Percentiles rank a stretch among this genome's conserved stretches.
Conservation (phyloP, 768 basidiomycete species). For the Tulasnella calospora region DNA sequence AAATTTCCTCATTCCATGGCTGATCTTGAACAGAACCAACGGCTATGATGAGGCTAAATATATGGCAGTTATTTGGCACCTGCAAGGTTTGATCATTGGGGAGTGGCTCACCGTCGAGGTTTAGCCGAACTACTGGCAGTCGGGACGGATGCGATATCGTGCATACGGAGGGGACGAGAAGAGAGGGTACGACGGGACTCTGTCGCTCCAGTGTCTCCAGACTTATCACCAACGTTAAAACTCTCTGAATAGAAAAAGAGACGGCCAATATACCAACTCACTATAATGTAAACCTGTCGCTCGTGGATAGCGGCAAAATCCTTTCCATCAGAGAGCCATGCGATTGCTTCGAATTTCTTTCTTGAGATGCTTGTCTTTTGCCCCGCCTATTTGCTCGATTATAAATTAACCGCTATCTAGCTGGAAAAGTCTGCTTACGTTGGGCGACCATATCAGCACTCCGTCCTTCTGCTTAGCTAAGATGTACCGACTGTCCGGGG, state of each 20-base stretch:
- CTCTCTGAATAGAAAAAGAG: too few species aligned
- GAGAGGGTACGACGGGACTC: not conserved
- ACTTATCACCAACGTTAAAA: not conserved
- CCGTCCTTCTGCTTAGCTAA: constrained; percentile 60
- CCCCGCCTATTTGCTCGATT: constrained; percentile 52
- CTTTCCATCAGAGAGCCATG: constrained; percentile 63
- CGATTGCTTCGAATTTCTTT: constrained; percentile 54
- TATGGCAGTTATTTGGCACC: not conserved
- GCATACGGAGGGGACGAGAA: not conserved
- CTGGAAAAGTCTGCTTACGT: constrained; percentile 42
- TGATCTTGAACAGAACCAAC: constrained; percentile 65
- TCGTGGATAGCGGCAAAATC: constrained; percentile 68
- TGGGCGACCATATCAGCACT: constrained; percentile 63
- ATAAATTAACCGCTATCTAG: not conserved
- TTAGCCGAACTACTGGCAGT: constrained; percentile 45
- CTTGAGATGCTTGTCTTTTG: constrained; percentile 52
- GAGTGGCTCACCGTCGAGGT: constrained; percentile 49
- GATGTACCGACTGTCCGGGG: constrained; percentile 42
- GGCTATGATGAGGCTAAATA: constrained; percentile 46
- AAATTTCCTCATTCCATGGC: constrained; percentile 24
- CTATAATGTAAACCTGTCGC: constrained; percentile 42
- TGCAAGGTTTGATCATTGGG: constrained; percentile 56
- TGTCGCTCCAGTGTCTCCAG: constrained; percentile 34
- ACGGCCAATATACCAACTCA: not conserved
- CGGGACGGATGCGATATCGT: not conserved